These are phyloP conservation scores for Lactuca sativa DNA, from an alignment of 129 eudicot genomes.

Conservation along the genomic window DNA sequence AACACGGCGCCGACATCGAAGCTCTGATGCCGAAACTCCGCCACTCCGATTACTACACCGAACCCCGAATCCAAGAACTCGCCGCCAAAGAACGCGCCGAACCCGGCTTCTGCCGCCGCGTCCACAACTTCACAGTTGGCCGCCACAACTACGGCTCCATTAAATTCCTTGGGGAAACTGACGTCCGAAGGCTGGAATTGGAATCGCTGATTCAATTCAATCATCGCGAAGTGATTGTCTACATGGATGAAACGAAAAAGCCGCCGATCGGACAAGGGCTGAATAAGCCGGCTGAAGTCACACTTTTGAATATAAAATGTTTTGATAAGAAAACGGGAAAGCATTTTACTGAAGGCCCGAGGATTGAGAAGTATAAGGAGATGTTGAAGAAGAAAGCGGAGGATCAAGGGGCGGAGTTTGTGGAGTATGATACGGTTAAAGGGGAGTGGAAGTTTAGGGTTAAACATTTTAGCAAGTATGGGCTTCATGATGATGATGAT, in stretches of 20 bases:
- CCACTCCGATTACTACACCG: constrained; percentile 88
- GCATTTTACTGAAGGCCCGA: constrained; percentile 69
- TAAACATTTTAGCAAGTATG: constrained; percentile 74
- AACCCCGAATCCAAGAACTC: constrained; percentile 85
- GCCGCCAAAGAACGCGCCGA: constrained; percentile 96
- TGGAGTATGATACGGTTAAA: constrained; percentile 73
- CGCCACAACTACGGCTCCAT: constrained; percentile 78
- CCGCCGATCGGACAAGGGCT: constrained; percentile 98
- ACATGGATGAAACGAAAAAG: constrained; percentile 92
- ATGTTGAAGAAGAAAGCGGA: constrained; percentile 81
- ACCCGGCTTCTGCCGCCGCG: constrained; percentile 84
- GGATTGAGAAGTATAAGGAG: constrained; percentile 79
- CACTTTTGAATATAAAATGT: constrained; percentile 86
- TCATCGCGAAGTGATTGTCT: constrained; percentile 86
- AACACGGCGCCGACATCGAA: constrained; percentile 93
- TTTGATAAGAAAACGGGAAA: constrained; percentile 76
- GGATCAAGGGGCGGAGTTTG: constrained; percentile 97
- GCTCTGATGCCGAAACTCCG: constrained; percentile 98
- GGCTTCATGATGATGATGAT: constrained; percentile 53
- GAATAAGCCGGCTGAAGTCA: constrained; percentile 93
- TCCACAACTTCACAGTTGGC: constrained; percentile 82
- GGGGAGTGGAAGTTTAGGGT: constrained; percentile 98
- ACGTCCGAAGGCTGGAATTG: constrained; percentile 77
- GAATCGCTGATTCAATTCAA: constrained; percentile 87
- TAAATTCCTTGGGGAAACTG: constrained; percentile 89